phyloP scores from a whole-genome alignment of 2,329 filamentous ascomycete genomes.

The Metarhizium sp. region DNA sequence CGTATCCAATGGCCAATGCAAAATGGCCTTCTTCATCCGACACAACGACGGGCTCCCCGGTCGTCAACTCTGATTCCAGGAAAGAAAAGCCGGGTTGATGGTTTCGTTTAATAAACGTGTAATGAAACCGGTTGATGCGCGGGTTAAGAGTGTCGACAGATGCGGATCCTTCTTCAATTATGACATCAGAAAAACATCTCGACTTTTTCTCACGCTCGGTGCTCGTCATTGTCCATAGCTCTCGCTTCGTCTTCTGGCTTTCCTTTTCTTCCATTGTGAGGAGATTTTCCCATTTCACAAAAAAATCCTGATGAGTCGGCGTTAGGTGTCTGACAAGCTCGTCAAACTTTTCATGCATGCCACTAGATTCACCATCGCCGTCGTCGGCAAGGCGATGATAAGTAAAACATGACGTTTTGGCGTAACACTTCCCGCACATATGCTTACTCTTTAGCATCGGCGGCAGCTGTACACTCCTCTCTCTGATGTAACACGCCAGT shows the following conservation, averaged over 20 bases:
- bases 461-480: conserved; percentile 70
- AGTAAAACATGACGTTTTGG: conserved; percentile 81
- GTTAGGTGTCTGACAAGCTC: conserved; percentile 73
- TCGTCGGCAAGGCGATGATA: conserved; percentile 87
- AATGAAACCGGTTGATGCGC: conserved; percentile 87
- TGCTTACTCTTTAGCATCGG: conserved; percentile 77
- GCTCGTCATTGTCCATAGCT: conserved; percentile 95
- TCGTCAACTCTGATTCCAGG: conserved; percentile 75
- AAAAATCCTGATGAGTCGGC: conserved; percentile 68
- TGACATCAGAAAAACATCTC: conserved; percentile 79
- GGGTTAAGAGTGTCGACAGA: conserved; percentile 58
- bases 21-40: conserved; percentile 95
- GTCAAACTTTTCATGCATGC: conserved; percentile 72
- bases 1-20: conserved; percentile 85
- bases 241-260: conserved; percentile 73
- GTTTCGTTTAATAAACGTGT: conserved; percentile 70
- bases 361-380: conserved; percentile 72
- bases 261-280: conserved; percentile 93
- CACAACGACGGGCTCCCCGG: conserved; percentile 90
- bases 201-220: conserved; percentile 78
- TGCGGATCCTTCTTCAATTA: conserved; percentile 70
- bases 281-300: conserved; percentile 88
- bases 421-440: conserved; percentile 81
- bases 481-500: conserved; percentile 74
- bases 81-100: conserved; percentile 64